These are phyloP conservation scores for Xylariaceae sp. DNA, from an alignment of 2,329 filamentous ascomycete species.

Conservation along the genomic window DNA sequence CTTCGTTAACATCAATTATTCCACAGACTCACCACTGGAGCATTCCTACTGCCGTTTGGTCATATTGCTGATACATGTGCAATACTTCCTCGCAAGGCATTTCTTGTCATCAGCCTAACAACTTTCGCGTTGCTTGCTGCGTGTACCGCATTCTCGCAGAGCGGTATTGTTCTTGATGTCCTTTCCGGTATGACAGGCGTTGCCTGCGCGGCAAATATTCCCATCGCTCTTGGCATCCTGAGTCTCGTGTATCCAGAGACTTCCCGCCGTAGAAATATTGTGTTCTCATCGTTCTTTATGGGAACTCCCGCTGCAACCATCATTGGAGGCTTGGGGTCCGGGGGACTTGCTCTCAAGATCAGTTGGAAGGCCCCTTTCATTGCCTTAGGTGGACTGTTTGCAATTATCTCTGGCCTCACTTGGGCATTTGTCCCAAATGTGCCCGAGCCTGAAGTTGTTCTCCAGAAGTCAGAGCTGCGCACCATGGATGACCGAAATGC, in stretches of 20 bases:
- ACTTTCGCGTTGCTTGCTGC: slow-evolving; percentile 39
- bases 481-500: slow-evolving; percentile 28
- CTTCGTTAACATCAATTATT: background rate
- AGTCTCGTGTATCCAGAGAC: slow-evolving; percentile 40
- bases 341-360: slow-evolving; percentile 36
- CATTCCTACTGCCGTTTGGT: slow-evolving; percentile 42
- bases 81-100: slow-evolving; percentile 37
- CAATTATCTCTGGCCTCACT: slow-evolving; percentile 33
- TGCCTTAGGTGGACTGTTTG: slow-evolving; percentile 39
- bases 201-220: slow-evolving; percentile 43
- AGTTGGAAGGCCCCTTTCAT: slow-evolving; percentile 43
- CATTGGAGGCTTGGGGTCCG: slow-evolving; percentile 43
- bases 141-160: slow-evolving; percentile 35
- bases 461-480: slow-evolving; percentile 27
- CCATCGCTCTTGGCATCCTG: slow-evolving; percentile 41
- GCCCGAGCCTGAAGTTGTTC: slow-evolving; percentile 27
- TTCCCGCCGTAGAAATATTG: slow-evolving; percentile 42
- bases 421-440: slow-evolving; percentile 40
- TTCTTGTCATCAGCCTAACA: slow-evolving; percentile 38
- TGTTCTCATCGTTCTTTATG: slow-evolving; percentile 44
- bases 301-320: slow-evolving; percentile 42
- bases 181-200: slow-evolving; percentile 41
- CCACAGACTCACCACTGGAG: slow-evolving; percentile 39
- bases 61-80: slow-evolving; percentile 39
- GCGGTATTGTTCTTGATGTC: slow-evolving; percentile 40